phyloP scores from a whole-genome alignment of 768 basidiomycete genomes.

The Clathrus columnatus region DNA sequence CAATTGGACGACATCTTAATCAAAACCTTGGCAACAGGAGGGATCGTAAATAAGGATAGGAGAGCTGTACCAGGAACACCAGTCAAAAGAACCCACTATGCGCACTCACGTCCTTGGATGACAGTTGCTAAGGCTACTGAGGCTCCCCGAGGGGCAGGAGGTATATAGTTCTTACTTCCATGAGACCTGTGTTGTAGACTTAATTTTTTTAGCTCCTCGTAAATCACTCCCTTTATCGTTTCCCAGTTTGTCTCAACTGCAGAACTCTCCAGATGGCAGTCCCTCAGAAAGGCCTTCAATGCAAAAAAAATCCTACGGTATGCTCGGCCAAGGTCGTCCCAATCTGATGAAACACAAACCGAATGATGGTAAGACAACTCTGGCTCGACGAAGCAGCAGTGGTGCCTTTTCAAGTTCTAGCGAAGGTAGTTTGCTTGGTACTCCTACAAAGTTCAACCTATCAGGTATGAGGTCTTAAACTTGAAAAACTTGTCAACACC shows the following conservation, averaged over 20 bases:
- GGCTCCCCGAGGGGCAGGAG: not conserved
- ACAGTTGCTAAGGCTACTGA: conserved; percentile 17
- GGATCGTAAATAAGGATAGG: conserved; percentile 25
- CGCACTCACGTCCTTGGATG: conserved; percentile 15
- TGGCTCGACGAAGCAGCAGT: conserved; percentile 72
- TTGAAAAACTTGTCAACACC: conserved; percentile 13
- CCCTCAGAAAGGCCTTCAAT: conserved; percentile 7
- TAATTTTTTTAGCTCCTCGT: conserved; percentile 4
- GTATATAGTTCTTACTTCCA: not conserved
- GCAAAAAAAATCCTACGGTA: conserved; percentile 38
- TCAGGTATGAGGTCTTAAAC: conserved; percentile 28
- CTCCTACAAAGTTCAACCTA: conserved; percentile 53
- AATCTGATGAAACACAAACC: not conserved
- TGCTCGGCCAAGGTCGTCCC: conserved; percentile 56
- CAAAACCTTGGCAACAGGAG: conserved; percentile 52
- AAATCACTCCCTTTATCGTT: conserved; percentile 55
- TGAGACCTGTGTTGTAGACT: not conserved
- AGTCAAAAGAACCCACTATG: conserved; percentile 47
- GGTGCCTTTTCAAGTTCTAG: conserved; percentile 71
- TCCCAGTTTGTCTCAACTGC: conserved; percentile 27
- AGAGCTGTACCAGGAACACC: conserved; percentile 75
- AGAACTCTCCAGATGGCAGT: conserved; percentile 6
- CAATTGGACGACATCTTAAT: conserved; percentile 67
- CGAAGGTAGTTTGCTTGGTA: conserved; percentile 32
- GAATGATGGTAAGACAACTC: conserved; percentile 31